Conservation (phyloP, 768 basidiomycete genomes). For the Lentinus brumalis region DNA sequence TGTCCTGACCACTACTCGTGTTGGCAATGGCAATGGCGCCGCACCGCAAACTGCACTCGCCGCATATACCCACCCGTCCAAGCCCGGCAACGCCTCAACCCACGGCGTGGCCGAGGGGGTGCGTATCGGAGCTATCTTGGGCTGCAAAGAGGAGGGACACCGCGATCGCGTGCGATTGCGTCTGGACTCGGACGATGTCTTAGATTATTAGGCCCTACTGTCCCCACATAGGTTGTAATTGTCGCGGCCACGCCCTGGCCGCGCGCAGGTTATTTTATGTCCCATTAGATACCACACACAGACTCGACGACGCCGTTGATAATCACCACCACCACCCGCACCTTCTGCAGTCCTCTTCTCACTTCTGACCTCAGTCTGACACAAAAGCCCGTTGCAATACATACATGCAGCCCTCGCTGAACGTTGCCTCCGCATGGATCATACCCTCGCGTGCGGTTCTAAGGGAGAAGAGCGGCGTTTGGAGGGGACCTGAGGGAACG, state of each 20-base stretch:
- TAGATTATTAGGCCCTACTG: constrained; percentile 21
- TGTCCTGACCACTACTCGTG: not conserved
- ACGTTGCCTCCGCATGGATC: constrained; percentile 16
- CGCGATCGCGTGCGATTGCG: constrained; percentile 13
- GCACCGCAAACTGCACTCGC: constrained; percentile 3
- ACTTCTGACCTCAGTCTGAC: not conserved
- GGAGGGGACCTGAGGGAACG: not conserved
- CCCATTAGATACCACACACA: constrained; percentile 11
- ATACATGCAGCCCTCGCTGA: not conserved
- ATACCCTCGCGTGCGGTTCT: constrained; percentile 3
- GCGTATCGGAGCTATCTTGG: not conserved
- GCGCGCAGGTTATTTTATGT: constrained; percentile 18
- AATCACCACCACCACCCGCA: not conserved
- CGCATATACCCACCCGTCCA: not conserved
- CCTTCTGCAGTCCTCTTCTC: no score
- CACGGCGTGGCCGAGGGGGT: not conserved
- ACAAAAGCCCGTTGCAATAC: not conserved
- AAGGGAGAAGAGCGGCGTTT: constrained; percentile 13
- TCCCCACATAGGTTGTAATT: constrained; percentile 18
- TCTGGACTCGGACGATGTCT: constrained; percentile 13
- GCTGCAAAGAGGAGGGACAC: constrained; percentile 1
- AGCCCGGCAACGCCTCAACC: not conserved
- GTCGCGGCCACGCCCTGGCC: constrained; percentile 10
- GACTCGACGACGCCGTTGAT: not conserved
- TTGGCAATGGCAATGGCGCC: not conserved